Conservation (phyloP, 305 asterid species). For the Fraxinus dipetala region DNA sequence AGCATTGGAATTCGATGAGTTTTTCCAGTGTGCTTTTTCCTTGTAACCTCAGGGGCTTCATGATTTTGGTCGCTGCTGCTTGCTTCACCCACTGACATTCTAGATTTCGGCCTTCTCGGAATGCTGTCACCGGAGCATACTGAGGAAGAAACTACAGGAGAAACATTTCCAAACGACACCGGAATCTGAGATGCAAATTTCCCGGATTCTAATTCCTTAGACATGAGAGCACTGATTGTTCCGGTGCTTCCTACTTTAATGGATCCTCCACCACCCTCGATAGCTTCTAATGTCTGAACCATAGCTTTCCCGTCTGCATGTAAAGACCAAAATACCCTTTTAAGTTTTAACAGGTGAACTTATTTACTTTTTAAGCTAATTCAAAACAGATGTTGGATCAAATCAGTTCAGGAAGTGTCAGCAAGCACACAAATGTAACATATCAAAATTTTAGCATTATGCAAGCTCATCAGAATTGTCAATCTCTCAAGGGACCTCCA, state of each 20-base stretch:
- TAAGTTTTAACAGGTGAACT: background rate
- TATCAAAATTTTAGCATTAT: background rate
- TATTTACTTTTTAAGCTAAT: slow-evolving; percentile 4
- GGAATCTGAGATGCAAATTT: slow-evolving; percentile 39
- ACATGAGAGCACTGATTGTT: slow-evolving; percentile 73
- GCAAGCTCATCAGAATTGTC: background rate
- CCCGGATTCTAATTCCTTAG: slow-evolving; percentile 58
- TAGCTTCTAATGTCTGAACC: slow-evolving; percentile 66
- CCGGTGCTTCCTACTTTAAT: slow-evolving; percentile 79
- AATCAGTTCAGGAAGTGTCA: slow-evolving; percentile 13
- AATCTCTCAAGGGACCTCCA: background rate
- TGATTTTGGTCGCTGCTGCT: slow-evolving; percentile 48
- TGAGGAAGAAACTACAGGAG: slow-evolving; percentile 25
- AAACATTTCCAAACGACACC: slow-evolving; percentile 2
- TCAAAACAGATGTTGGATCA: slow-evolving; percentile 16
- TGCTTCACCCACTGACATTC: slow-evolving; percentile 42
- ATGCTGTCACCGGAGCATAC: slow-evolving; percentile 24
- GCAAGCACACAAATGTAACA: background rate
- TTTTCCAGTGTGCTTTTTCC: slow-evolving; percentile 45
- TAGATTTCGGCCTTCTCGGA: slow-evolving; percentile 38
- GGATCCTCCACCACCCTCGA: slow-evolving; percentile 80
- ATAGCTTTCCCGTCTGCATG: slow-evolving; percentile 26
- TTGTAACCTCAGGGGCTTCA: slow-evolving; percentile 32
- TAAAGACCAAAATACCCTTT: background rate
- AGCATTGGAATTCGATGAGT: slow-evolving; percentile 68